Percentiles rank a stretch among this genome's conserved stretches.
Evolutionary conservation across 1,139 yeast species (phyloP).

Genomic region (Debaryomyces sp.): DNA sequence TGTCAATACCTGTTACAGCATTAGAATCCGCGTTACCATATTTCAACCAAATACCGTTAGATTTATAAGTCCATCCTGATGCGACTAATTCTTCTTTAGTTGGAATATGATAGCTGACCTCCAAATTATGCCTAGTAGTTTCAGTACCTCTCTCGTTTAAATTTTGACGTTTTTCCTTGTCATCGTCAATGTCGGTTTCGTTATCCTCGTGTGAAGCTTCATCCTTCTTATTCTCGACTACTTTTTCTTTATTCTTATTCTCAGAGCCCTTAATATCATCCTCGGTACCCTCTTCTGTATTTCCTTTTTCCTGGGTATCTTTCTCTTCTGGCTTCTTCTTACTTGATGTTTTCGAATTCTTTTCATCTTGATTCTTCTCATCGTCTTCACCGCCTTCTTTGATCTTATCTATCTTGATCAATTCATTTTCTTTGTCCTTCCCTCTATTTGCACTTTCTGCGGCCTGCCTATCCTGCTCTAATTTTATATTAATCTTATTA

Average conservation of each 20-base stretch:
- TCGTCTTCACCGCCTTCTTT: constrained; percentile 8
- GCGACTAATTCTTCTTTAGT: constrained; percentile 29
- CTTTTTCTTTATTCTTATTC: constrained; percentile 7
- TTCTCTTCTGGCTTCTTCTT: background rate
- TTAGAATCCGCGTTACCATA: constrained; percentile 46
- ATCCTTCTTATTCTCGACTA: constrained; percentile 5
- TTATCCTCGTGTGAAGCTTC: constrained; percentile 7
- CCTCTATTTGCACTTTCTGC: background rate
- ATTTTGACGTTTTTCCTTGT: background rate
- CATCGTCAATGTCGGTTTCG: background rate
- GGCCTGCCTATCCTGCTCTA: constrained; percentile 13
- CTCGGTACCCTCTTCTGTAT: background rate
- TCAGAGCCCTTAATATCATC: constrained; percentile 3
- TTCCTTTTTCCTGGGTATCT: background rate
- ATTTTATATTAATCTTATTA: constrained; percentile 12
- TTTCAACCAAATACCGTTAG: constrained; percentile 38
- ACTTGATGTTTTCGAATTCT: background rate
- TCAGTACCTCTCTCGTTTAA: constrained; percentile 8
- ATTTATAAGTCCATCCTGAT: constrained; percentile 39
- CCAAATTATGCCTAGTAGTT: constrained; percentile 25
- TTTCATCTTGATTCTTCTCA: constrained; percentile 5
- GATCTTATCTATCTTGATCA: background rate
- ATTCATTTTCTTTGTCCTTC: constrained; percentile 9
- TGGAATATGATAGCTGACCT: constrained; percentile 31
- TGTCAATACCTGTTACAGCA: constrained; percentile 53